Evolutionary conservation across 139 green algal genomes (phyloP).

Genomic region (Coelastrella sp.): DNA sequence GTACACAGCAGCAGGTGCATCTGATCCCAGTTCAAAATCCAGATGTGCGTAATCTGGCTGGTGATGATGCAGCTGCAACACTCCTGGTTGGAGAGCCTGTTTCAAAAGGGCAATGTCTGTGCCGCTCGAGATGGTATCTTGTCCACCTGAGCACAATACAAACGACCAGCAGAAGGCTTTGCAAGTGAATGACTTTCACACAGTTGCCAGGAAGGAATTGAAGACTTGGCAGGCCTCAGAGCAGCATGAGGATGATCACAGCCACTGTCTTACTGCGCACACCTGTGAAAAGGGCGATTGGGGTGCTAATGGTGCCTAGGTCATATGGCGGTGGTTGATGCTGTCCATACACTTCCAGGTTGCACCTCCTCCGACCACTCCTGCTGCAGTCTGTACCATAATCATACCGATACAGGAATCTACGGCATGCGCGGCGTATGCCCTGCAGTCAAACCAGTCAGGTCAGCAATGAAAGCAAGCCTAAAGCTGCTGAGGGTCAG

Average conservation of each 20-base stretch:
- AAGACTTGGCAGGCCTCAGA: too few species aligned
- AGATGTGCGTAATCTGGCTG: slow-evolving; percentile 71
- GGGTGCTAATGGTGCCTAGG: slow-evolving; percentile 43
- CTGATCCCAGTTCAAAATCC: slow-evolving; percentile 65
- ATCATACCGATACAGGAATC: slow-evolving; percentile 35
- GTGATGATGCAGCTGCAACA: slow-evolving; percentile 53
- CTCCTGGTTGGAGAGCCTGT: slow-evolving; percentile 38
- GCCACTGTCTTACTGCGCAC: too few species aligned
- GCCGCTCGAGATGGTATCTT: slow-evolving; percentile 63
- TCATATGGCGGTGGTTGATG: slow-evolving; percentile 39
- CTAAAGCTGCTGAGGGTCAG: too few species aligned
- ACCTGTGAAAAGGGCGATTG: slow-evolving; percentile 69
- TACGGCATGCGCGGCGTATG: background rate
- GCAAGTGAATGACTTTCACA: too few species aligned
- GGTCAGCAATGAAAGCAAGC: too few species aligned
- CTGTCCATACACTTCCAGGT: slow-evolving; percentile 49
- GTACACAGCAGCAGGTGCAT: slow-evolving; percentile 56
- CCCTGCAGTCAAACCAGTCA: background rate
- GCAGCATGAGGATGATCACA: too few species aligned
- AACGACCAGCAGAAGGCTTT: too few species aligned
- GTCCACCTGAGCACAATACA: slow-evolving; percentile 48
- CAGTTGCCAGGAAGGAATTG: too few species aligned
- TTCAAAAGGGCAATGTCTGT: slow-evolving; percentile 64
- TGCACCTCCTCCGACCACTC: slow-evolving; percentile 37
- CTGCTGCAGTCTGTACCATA: slow-evolving; percentile 49